Evolutionary conservation across 2,329 filamentous ascomycete species (phyloP).

Genomic region (Scytalidium lignicola): DNA sequence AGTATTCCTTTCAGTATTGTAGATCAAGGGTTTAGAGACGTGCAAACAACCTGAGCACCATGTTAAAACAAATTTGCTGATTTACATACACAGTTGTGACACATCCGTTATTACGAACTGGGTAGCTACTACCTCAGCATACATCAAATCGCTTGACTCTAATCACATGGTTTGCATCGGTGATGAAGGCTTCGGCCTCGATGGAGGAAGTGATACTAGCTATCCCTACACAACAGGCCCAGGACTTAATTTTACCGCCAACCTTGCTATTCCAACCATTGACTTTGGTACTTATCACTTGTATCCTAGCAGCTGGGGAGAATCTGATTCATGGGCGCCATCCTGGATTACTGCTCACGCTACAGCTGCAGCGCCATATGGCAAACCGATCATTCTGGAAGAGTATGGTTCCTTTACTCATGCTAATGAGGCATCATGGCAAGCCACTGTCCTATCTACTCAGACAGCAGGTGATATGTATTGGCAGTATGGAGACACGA

Average conservation of each 20-base stretch:
- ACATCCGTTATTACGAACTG: conserved; percentile 55
- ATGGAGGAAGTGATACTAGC: conserved; percentile 26
- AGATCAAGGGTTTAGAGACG: too few relatives aligned
- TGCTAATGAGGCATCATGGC: conserved; percentile 17
- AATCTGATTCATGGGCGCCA: conserved; percentile 35
- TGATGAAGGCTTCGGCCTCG: conserved; percentile 52
- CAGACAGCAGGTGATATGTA: conserved; percentile 24
- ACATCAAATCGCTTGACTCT: conserved; percentile 59
- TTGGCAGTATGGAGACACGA: conserved; percentile 26
- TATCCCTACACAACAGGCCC: conserved; percentile 37
- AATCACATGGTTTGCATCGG: conserved; percentile 59
- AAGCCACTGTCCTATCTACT: conserved; percentile 15
- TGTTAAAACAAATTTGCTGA: too few relatives aligned
- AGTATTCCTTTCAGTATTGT: background rate
- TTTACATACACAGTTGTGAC: conserved; percentile 34
- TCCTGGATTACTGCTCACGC: conserved; percentile 43
- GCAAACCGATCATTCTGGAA: conserved; percentile 36
- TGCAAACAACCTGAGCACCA: too few relatives aligned
- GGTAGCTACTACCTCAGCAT: conserved; percentile 51
- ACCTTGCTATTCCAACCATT: conserved; percentile 42
- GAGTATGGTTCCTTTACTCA: conserved; percentile 31
- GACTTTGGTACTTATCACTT: conserved; percentile 50
- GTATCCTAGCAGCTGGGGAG: conserved; percentile 40
- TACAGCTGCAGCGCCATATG: conserved; percentile 28
- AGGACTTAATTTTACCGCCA: conserved; percentile 43